Conservation (phyloP, 441 rosid genomes). For the Bocquillonia castaneifolia region DNA sequence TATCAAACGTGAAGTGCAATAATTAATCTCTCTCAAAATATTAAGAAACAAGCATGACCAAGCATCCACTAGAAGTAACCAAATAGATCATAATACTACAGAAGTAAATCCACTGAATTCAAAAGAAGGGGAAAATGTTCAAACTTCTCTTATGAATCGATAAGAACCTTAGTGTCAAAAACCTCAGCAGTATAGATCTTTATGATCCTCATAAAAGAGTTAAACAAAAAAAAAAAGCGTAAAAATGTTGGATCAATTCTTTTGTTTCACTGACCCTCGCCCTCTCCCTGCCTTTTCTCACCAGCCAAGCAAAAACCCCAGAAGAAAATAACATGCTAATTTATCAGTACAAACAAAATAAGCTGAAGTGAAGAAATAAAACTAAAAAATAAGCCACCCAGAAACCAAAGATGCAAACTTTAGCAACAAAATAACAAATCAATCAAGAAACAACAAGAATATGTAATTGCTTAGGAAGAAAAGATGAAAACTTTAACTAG, state of each 20-base stretch:
- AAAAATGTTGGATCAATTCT: too few species aligned
- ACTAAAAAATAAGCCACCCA: not conserved
- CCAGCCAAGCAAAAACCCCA: constrained; percentile 1
- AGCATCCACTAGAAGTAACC: too few species aligned
- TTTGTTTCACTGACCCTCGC: not conserved
- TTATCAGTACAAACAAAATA: not conserved
- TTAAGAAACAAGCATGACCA: too few species aligned
- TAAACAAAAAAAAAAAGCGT: not conserved
- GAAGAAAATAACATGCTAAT: not conserved
- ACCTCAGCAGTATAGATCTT: not conserved
- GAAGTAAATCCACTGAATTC: not conserved
- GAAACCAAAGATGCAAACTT: not conserved
- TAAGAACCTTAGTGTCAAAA: too few species aligned
- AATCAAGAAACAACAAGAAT: constrained; percentile 9
- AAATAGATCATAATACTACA: too few species aligned
- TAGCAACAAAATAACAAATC: not conserved
- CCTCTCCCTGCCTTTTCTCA: not conserved
- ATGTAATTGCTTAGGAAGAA: too few species aligned
- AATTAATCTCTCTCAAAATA: not conserved
- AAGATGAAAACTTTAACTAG: too few species aligned
- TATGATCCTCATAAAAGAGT: not conserved
- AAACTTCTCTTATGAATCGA: too few species aligned
- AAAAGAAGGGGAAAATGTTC: not conserved
- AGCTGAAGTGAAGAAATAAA: too few species aligned
- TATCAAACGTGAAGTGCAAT: not conserved